Evolutionary conservation across 352 stramenopile genomes (phyloP), one percentile per base, ranked within the genome.

Genomic region (Pythium inflatum): DNA sequence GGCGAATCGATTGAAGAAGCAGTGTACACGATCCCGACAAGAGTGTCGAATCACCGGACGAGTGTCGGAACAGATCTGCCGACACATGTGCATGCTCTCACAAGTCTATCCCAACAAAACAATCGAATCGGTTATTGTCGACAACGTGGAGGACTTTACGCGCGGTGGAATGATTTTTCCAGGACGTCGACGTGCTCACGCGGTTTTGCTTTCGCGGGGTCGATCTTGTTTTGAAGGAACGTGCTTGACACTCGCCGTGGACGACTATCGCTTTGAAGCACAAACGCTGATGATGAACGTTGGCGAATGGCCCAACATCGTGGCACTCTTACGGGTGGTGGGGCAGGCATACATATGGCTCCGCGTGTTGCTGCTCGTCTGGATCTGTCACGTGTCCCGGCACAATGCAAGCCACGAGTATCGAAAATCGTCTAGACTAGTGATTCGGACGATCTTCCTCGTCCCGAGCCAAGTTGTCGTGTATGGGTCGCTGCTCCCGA

Each of bases 381-480:
- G 50, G 4, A 58, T 36, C 9, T 58, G 36, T 30, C 63, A 57
- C 22, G 45, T 45, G 7, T 53, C 62, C 20, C 49, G 62, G 2
- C 41, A 30, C 0, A 62, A 28, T 30, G 60, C n/a, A n/a, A n/a
- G n/a, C n/a, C n/a, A n/a, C n/a, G n/a, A n/a, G n/a, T n/a, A n/a
- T n/a, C n/a, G n/a, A n/a, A n/a, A n/a, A n/a, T n/a, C n/a, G n/a
- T n/a, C n/a, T n/a, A 67, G 24, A 60, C 46, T 20, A 51, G 18
- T 13, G 0, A n/a, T 68, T 5, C 66, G 62, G 18, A 75, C 67
- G 14, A 24, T 76, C 20, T 71, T 80, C 13, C 25, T 71, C 55
- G 38, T 82, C 0, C 76, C 76, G 14, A 78, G 73, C 30, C 76
- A 82, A 55, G 63, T 76, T 1, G 61, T 78, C 18, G 58, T 78